Percentiles rank a stretch among this genome's conserved stretches.
phyloP scores from a whole-genome alignment of 2,329 filamentous ascomycete species.

The Penicillium nordicum region DNA sequence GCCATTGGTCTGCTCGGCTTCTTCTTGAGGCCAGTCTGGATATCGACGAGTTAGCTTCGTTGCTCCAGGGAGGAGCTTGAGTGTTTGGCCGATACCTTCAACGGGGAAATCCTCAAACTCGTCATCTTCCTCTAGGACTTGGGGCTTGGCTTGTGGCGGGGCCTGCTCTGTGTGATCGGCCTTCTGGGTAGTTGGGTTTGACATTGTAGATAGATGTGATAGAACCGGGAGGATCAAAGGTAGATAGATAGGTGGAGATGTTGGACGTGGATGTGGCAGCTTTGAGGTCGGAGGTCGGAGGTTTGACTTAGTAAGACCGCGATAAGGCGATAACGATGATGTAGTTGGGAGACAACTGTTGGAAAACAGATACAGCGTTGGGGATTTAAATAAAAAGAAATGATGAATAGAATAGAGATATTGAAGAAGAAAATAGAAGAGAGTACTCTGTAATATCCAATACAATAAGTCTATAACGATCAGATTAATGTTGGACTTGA shows the following conservation, averaged over 20 bases:
- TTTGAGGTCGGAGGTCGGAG: conserved; percentile 11
- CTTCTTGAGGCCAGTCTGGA: conserved; percentile 87
- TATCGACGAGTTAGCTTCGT: conserved; percentile 1
- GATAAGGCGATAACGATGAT: conserved; percentile 11
- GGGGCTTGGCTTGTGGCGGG: conserved; percentile 58
- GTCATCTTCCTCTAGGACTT: conserved; percentile 89
- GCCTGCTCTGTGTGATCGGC: conserved; percentile 44
- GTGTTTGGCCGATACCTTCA: conserved; percentile 61
- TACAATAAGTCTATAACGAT: too few species aligned
- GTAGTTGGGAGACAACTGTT: neutral
- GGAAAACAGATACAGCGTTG: neutral
- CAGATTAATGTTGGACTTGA: neutral
- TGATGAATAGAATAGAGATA: neutral
- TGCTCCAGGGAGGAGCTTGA: neutral
- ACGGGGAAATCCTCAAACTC: conserved; percentile 99
- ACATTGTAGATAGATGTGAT: conserved; percentile 42
- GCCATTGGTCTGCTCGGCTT: conserved; percentile 67
- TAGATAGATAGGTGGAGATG: conserved; percentile 5
- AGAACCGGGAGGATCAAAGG: neutral
- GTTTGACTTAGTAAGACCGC: conserved; percentile 14
- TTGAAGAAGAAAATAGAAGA: neutral
- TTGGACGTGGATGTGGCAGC: conserved; percentile 8
- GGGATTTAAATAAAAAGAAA: neutral
- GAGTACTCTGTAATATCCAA: neutral
- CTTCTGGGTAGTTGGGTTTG: conserved; percentile 38